A percentile compares a stretch with the other conserved stretches of the same genome.
These are phyloP conservation scores for Rutstroemia sp. DNA, from an alignment of 2,329 filamentous ascomycete genomes.

Conservation along the genomic window DNA sequence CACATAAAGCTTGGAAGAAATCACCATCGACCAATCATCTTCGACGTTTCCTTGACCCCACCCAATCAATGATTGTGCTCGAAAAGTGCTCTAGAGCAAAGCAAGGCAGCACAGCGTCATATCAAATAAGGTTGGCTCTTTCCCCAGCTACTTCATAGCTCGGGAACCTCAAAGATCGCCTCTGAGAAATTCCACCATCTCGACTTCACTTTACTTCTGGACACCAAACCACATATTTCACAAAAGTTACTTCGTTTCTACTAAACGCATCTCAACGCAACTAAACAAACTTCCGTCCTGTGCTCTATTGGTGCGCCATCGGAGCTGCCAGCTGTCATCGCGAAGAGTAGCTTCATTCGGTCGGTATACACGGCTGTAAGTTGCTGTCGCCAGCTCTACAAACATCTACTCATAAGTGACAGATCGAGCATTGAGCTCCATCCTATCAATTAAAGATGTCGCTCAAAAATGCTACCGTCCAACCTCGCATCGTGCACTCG, in stretches of 20 bases:
- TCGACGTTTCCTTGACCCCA: background rate
- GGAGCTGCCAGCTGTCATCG: no score
- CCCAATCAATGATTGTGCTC: background rate
- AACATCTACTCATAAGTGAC: background rate
- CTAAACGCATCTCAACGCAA: no score
- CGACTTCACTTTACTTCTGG: no score
- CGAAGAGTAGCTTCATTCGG: no score
- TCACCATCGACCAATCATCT: no score
- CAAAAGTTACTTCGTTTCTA: no score
- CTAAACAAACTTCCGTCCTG: no score
- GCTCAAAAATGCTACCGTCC: slow-evolving; percentile 26
- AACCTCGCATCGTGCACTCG: slow-evolving; percentile 31
- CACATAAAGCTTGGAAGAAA: background rate
- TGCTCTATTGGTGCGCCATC: no score
- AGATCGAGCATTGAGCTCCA: background rate
- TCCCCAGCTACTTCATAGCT: background rate
- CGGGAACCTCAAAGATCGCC: background rate
- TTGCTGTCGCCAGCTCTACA: background rate
- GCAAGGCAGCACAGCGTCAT: slow-evolving; percentile 8
- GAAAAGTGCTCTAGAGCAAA: background rate
- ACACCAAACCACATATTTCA: no score
- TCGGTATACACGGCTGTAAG: no score
- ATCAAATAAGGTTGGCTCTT: background rate
- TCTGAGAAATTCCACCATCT: no score
- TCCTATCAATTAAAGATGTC: slow-evolving; percentile 8